Conservation (phyloP, 192 early-diverging fungal genomes). For the Radiomyces spectabilis region DNA sequence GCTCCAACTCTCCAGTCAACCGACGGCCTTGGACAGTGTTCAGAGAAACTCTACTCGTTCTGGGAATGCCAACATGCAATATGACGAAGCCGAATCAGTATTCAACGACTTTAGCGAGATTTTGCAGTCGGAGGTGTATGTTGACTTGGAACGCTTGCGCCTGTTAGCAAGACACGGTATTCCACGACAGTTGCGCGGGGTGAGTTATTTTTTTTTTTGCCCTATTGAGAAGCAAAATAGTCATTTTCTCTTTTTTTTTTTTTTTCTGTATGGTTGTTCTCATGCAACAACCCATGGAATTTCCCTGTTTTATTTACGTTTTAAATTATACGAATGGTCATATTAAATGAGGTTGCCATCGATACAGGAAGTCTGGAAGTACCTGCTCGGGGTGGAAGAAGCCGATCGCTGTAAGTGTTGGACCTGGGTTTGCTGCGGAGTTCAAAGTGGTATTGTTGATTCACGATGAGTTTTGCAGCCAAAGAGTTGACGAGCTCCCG, state of each 20-base stretch:
- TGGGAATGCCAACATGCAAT: conserved; percentile 9
- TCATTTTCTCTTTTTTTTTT: background rate
- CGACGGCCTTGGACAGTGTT: too few relatives aligned
- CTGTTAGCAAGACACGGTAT: conserved; percentile 72
- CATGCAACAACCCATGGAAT: background rate
- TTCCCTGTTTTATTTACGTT: background rate
- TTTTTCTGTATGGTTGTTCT: background rate
- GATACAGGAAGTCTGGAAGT: conserved; percentile 75
- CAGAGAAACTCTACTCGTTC: too few relatives aligned
- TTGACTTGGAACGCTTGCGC: conserved; percentile 76
- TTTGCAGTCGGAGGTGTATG: conserved; percentile 71
- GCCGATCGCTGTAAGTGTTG: conserved; percentile 60
- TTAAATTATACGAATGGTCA: background rate
- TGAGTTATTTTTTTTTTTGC: conserved; percentile 18
- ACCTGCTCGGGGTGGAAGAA: conserved; percentile 71
- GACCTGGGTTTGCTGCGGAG: background rate
- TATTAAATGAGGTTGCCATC: too few relatives aligned
- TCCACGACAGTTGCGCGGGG: conserved; percentile 69
- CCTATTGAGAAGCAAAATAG: background rate
- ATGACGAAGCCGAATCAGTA: conserved; percentile 26
- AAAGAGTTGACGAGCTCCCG: conserved; percentile 52
- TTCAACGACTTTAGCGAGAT: conserved; percentile 69
- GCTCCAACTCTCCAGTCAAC: background rate
- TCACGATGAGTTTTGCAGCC: conserved; percentile 24
- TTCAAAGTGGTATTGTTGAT: background rate